Evolutionary conservation across 2,329 filamentous ascomycete species (phyloP).

Genomic region (Elsinoe arachidis): DNA sequence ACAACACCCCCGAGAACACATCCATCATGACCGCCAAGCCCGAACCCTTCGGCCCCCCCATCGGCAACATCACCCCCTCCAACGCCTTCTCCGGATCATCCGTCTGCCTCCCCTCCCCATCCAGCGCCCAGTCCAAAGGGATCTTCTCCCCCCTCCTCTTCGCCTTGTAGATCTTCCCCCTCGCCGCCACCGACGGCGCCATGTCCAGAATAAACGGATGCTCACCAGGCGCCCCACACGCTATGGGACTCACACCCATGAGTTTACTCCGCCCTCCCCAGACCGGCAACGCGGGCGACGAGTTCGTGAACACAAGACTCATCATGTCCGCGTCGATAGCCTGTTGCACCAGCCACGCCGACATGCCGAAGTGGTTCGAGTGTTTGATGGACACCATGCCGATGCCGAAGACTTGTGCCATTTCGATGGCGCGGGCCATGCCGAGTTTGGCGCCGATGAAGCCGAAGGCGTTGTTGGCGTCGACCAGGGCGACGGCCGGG

Average conservation of each 20-base stretch:
- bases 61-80: conserved; percentile 72
- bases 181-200: conserved; percentile 57
- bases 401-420: conserved; percentile 57
- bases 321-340: conserved; percentile 58
- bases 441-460: conserved; percentile 57
- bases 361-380: conserved; percentile 76
- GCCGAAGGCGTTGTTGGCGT: conserved; percentile 63
- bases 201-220: conserved; percentile 62
- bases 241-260: conserved; percentile 63
- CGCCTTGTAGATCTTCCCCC: conserved; percentile 63
- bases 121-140: conserved; percentile 62
- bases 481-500: conserved; percentile 58
- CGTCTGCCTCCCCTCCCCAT: conserved; percentile 50
- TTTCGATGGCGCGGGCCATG: conserved; percentile 57
- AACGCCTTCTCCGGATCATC: conserved; percentile 60
- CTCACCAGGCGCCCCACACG: conserved; percentile 61
- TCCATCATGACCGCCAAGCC: conserved; percentile 80
- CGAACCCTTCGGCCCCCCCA: conserved; percentile 77
- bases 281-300: conserved; percentile 58
- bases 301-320: conserved; percentile 51
- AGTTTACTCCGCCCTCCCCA: conserved; percentile 59
- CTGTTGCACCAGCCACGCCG: conserved; percentile 66
- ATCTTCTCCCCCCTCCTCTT: conserved; percentile 57
- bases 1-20: conserved; percentile 71
- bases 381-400: conserved; percentile 66